phyloP scores from a whole-genome alignment of 805 yeast genomes.

The Cyberlindnera xylosilytica region DNA sequence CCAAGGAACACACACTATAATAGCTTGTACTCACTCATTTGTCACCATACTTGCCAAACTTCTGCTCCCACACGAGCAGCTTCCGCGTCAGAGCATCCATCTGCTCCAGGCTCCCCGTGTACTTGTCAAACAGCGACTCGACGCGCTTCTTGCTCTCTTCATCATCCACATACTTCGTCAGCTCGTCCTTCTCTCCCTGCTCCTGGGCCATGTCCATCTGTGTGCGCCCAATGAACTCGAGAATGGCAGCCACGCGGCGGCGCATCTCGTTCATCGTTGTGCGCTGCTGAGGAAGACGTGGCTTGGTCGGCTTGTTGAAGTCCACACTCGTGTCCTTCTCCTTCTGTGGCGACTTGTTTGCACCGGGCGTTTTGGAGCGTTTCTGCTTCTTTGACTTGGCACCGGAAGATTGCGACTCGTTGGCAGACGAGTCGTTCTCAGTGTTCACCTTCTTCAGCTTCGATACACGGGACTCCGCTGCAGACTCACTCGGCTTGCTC shows the following conservation, averaged over 20 bases:
- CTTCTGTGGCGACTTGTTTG: constrained; percentile 13
- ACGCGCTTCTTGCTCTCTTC: constrained; percentile 36
- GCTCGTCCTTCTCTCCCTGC: constrained; percentile 51
- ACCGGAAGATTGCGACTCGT: constrained; percentile 12
- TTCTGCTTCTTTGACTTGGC: constrained; percentile 10
- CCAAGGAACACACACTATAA: no score
- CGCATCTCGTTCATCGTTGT: constrained; percentile 80
- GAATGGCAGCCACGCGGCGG: constrained; percentile 80
- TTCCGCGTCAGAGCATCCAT: constrained; percentile 75
- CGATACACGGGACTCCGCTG: constrained; percentile 3
- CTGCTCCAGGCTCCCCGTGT: constrained; percentile 54
- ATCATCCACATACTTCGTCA: constrained; percentile 45
- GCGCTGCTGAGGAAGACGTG: constrained; percentile 76
- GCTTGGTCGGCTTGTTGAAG: constrained; percentile 71
- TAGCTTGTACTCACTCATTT: background rate
- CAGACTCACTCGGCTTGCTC: background rate
- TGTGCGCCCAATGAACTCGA: constrained; percentile 87
- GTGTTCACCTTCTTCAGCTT: constrained; percentile 9
- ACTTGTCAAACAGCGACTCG: constrained; percentile 44
- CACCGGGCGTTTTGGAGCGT: constrained; percentile 10
- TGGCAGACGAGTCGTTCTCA: constrained; percentile 13
- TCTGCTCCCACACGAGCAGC: constrained; percentile 76
- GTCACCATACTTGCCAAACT: constrained; percentile 39
- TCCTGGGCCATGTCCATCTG: constrained; percentile 81
- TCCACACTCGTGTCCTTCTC: constrained; percentile 37